Conservation (phyloP, 345 rosid species). For the Kernera saxatilis region DNA sequence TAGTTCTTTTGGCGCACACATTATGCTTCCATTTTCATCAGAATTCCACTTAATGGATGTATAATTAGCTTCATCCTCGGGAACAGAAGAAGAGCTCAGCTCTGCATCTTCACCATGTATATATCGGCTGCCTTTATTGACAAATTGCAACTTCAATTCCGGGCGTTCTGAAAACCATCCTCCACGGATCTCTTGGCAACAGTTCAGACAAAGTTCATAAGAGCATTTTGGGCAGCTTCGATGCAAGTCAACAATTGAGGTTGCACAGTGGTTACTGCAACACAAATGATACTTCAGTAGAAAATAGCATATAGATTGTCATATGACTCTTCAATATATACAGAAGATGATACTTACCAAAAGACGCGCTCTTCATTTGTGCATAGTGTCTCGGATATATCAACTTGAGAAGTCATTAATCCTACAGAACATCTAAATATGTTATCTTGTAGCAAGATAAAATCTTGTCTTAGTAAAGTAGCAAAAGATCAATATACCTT, state of each 20-base stretch:
- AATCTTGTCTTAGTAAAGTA: neutral
- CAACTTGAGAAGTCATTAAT: slow-evolving; percentile 30
- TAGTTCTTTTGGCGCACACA: slow-evolving; percentile 54
- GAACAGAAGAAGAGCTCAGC: slow-evolving; percentile 7
- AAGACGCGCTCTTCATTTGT: slow-evolving; percentile 70
- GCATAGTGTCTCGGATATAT: slow-evolving; percentile 45
- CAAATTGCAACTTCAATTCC: slow-evolving; percentile 39
- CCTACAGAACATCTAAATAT: slow-evolving; percentile 10
- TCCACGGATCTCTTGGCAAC: slow-evolving; percentile 76
- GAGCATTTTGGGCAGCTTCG: slow-evolving; percentile 74
- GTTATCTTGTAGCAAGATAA: neutral
- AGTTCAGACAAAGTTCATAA: slow-evolving; percentile 75
- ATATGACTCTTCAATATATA: neutral
- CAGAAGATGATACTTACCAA: slow-evolving; percentile 45
- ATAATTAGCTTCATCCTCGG: slow-evolving; percentile 15
- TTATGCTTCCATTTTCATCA: slow-evolving; percentile 48
- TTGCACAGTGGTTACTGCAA: slow-evolving; percentile 81
- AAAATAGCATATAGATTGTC: neutral
- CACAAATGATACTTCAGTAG: neutral
- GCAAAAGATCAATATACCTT: slow-evolving; percentile 38
- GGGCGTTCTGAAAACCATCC: slow-evolving; percentile 39
- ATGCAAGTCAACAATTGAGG: slow-evolving; percentile 87
- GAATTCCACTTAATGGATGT: slow-evolving; percentile 43
- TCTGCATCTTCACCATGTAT: slow-evolving; percentile 71
- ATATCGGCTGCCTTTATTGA: slow-evolving; percentile 54